Conservation (phyloP, 2,329 filamentous ascomycete species). For the Tolypocladium tropicale region DNA sequence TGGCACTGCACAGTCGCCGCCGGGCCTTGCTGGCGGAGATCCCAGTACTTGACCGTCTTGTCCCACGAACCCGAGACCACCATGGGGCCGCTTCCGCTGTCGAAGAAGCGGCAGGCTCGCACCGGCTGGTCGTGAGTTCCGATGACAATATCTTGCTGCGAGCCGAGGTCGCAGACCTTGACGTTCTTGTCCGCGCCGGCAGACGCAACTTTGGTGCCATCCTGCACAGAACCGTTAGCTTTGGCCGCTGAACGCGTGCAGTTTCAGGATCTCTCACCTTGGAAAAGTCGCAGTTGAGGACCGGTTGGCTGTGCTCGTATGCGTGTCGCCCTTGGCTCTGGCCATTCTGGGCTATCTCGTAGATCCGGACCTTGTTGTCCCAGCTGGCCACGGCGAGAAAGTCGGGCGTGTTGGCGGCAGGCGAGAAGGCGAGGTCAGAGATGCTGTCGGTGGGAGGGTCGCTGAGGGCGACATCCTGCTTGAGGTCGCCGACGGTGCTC, state of each 20-base stretch:
- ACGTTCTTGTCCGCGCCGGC: constrained; percentile 86
- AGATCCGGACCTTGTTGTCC: constrained; percentile 97
- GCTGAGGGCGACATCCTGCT: constrained; percentile 71
- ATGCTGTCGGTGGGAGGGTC: constrained; percentile 82
- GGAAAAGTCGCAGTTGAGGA: constrained; percentile 78
- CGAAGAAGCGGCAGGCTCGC: constrained; percentile 67
- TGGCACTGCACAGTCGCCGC: constrained; percentile 57
- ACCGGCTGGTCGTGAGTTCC: constrained; percentile 80
- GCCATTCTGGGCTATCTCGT: constrained; percentile 73
- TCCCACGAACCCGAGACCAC: constrained; percentile 90
- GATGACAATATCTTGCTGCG: constrained; percentile 58
- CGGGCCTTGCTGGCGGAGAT: constrained; percentile 56
- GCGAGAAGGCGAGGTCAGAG: constrained; percentile 76
- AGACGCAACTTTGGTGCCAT: constrained; percentile 80
- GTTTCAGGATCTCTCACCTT: constrained; percentile 48
- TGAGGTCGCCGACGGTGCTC: constrained; percentile 81
- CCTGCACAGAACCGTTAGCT: constrained; percentile 39
- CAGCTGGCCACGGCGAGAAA: constrained; percentile 86
- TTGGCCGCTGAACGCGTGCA: too few species aligned
- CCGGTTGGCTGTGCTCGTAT: constrained; percentile 78
- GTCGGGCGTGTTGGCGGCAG: constrained; percentile 46
- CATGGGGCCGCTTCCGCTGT: constrained; percentile 62
- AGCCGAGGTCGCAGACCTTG: constrained; percentile 73
- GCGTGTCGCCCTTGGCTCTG: constrained; percentile 75
- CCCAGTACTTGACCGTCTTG: constrained; percentile 86